Evolutionary conservation across 2,329 filamentous ascomycete species (phyloP).

Genomic region (Passalora sequoiae): DNA sequence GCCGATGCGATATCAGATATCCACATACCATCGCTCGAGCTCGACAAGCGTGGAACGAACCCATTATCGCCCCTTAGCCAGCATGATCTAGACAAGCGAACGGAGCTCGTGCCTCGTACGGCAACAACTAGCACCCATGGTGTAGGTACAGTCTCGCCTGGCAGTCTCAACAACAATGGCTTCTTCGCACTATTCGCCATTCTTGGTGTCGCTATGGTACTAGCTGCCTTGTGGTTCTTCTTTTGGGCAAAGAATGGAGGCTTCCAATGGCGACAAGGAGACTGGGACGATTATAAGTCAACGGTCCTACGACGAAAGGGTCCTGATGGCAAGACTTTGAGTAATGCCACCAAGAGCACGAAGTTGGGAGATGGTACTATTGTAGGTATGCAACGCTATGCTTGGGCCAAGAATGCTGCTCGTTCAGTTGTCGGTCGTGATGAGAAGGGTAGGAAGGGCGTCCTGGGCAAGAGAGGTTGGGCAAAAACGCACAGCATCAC

Average conservation of each 20-base stretch:
- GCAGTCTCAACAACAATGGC: constrained; percentile 48
- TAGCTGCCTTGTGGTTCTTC: constrained; percentile 90
- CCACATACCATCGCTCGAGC: constrained; percentile 27
- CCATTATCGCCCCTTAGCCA: too few relatives aligned
- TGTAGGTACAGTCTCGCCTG: constrained; percentile 34
- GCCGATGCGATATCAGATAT: constrained; percentile 24
- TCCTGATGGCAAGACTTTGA: constrained; percentile 80
- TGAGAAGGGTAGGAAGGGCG: constrained; percentile 40
- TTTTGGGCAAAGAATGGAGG: constrained; percentile 97
- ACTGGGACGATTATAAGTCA: constrained; percentile 98
- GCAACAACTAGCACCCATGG: constrained; percentile 26
- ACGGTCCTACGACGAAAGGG: constrained; percentile 85
- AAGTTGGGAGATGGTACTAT: constrained; percentile 78
- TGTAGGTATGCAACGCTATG: constrained; percentile 57
- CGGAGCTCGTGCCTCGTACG: constrained; percentile 10
- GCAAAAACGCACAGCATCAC: constrained; percentile 41
- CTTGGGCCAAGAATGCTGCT: constrained; percentile 35
- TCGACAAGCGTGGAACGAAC: constrained; percentile 23
- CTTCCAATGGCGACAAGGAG: constrained; percentile 75
- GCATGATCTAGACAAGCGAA: constrained; percentile 14
- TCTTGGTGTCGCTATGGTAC: constrained; percentile 69
- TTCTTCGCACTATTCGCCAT: constrained; percentile 83
- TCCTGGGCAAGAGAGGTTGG: constrained; percentile 36
- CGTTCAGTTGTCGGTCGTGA: constrained; percentile 41
- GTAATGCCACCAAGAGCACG: constrained; percentile 75